These are phyloP conservation scores for Lotmaria passim DNA, from an alignment of 208 protist species.

Conservation along the genomic window DNA sequence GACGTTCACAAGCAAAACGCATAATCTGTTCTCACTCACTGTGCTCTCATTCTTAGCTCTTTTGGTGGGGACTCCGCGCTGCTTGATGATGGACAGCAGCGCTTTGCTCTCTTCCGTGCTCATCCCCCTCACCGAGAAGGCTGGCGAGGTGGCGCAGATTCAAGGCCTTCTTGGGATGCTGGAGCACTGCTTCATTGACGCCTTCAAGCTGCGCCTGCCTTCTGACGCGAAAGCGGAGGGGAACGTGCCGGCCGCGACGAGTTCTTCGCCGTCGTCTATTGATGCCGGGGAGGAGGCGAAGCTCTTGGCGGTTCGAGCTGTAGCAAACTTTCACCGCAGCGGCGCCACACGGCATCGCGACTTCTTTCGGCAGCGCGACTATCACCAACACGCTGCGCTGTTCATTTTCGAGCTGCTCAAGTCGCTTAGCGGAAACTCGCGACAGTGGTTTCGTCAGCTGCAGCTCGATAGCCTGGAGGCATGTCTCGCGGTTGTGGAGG, in stretches of 20 bases:
- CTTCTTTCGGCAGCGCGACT: conserved; percentile 54
- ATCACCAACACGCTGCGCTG: conserved; percentile 78
- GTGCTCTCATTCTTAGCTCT: background rate
- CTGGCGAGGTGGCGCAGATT: conserved; percentile 46
- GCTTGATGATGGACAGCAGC: conserved; percentile 1
- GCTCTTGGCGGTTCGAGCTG: conserved; percentile 58
- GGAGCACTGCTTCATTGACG: conserved; percentile 68
- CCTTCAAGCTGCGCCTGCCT: conserved; percentile 45
- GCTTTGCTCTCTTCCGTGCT: conserved; percentile 22
- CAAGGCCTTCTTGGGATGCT: conserved; percentile 58
- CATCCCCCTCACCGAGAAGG: conserved; percentile 39
- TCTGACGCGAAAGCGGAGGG: conserved; percentile 9
- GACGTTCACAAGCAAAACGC: background rate
- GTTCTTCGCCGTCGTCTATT: conserved; percentile 30
- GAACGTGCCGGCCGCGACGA: background rate
- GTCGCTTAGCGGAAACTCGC: conserved; percentile 69
- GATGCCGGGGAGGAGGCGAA: conserved; percentile 76
- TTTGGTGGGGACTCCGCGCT: background rate
- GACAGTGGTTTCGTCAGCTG: conserved; percentile 78
- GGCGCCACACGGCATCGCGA: conserved; percentile 33
- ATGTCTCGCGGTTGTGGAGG: conserved; percentile 61
- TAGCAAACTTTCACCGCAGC: conserved; percentile 60
- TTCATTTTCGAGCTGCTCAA: conserved; percentile 87
- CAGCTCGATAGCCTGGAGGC: conserved; percentile 68
- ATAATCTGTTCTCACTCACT: background rate